Percentiles rank a stretch among this genome's conserved stretches.
Conservation (phyloP, 768 basidiomycete species). For the Hypsizygus marmoreus region DNA sequence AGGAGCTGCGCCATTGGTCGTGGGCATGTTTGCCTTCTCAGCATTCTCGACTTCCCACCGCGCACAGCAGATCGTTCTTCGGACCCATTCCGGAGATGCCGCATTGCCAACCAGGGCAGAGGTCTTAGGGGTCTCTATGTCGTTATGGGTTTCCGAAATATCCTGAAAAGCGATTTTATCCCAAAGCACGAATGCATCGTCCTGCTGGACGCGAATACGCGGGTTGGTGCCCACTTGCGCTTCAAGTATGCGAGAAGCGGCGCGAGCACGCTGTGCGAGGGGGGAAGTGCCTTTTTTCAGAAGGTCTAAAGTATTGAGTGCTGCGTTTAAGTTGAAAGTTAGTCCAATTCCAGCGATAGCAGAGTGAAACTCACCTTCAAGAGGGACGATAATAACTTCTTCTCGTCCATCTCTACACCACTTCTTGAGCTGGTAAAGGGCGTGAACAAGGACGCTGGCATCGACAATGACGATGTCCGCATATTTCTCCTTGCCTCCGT, state of each 20-base stretch:
- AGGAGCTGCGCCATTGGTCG: conserved; percentile 6
- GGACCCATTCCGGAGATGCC: conserved; percentile 83
- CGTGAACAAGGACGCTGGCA: conserved; percentile 80
- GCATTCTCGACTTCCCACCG: conserved; percentile 71
- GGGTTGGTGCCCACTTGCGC: conserved; percentile 82
- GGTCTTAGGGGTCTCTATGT: conserved; percentile 24
- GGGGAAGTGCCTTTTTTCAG: conserved; percentile 87
- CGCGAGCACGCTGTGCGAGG: conserved; percentile 80
- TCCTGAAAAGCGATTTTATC: conserved; percentile 64
- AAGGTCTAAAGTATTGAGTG: conserved; percentile 87
- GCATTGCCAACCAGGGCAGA: conserved; percentile 22
- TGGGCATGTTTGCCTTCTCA: conserved; percentile 23
- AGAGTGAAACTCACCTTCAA: conserved; percentile 67
- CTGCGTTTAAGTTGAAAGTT: conserved; percentile 37
- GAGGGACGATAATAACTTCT: conserved; percentile 80
- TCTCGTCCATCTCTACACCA: conserved; percentile 79
- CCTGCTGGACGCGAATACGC: conserved; percentile 79
- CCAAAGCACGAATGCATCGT: conserved; percentile 84
- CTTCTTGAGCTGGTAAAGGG: conserved; percentile 74
- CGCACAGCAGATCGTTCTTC: conserved; percentile 81
- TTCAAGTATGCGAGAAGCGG: conserved; percentile 87
- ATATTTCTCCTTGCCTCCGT: conserved; percentile 46
- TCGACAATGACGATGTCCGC: conserved; percentile 79
- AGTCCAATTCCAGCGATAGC: conserved; percentile 1
- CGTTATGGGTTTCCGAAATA: conserved; percentile 6